These are phyloP conservation scores for Pittosporum tobira DNA, from an alignment of 129 eudicot genomes.

Conservation along the genomic window DNA sequence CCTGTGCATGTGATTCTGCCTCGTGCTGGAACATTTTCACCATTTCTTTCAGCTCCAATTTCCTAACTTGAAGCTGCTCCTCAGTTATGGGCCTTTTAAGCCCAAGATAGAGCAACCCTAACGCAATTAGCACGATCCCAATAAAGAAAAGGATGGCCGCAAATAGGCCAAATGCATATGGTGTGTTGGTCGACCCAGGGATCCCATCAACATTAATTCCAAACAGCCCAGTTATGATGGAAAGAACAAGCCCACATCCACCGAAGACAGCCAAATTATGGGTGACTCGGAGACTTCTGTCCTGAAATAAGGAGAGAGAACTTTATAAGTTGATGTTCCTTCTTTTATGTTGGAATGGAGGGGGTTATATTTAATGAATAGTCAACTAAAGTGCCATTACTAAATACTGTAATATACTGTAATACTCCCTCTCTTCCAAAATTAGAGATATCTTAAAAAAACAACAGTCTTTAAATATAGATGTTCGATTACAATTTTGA, in stretches of 20 bases:
- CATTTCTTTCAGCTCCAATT: conserved; percentile 72
- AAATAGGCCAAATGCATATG: conserved; percentile 81
- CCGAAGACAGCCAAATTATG: conserved; percentile 89
- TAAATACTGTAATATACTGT: too few relatives aligned
- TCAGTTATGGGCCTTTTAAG: conserved; percentile 64
- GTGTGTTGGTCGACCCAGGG: conserved; percentile 61
- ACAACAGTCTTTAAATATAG: too few relatives aligned
- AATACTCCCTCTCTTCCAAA: too few relatives aligned
- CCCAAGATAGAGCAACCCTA: conserved; percentile 79
- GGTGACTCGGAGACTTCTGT: conserved; percentile 75
- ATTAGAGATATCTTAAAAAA: too few relatives aligned
- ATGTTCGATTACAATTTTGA: too few relatives aligned
- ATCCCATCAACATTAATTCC: conserved; percentile 93
- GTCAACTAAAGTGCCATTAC: not conserved
- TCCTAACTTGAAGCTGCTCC: conserved; percentile 73
- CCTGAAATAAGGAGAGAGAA: conserved; percentile 34
- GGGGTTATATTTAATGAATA: not conserved
- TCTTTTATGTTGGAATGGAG: too few relatives aligned
- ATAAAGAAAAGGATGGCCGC: conserved; percentile 53
- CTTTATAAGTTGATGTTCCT: not conserved
- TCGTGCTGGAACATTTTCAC: conserved; percentile 91
- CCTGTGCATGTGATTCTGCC: conserved; percentile 95
- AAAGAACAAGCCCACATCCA: conserved; percentile 80
- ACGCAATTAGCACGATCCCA: conserved; percentile 46
- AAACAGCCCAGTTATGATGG: conserved; percentile 83